Evolutionary conservation across 768 basidiomycete species (phyloP).

Genomic region (Podaxis carcinomalis): DNA sequence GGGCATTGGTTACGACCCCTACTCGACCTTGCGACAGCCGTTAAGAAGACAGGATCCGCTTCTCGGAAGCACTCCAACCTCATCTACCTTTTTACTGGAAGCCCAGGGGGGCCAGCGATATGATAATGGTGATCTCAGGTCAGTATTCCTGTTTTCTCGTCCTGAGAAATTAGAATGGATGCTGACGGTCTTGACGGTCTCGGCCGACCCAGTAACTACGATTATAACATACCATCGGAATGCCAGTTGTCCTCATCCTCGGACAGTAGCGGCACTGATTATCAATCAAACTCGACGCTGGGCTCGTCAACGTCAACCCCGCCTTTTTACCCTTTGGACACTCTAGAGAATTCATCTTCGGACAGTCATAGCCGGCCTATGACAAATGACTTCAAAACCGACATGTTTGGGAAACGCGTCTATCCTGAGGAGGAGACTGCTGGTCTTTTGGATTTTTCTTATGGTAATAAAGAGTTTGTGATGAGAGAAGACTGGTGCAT

Average conservation of each 20-base stretch:
- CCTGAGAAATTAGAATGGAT: neutral
- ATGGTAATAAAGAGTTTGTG: neutral
- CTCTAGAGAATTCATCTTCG: neutral
- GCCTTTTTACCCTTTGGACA: neutral
- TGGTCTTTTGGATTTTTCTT: neutral
- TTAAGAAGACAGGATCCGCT: neutral
- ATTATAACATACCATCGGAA: neutral
- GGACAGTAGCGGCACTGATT: neutral
- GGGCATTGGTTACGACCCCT: conserved; percentile 1
- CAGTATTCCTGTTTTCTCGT: neutral
- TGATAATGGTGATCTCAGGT: neutral
- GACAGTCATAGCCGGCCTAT: neutral
- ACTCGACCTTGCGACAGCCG: neutral
- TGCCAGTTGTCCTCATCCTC: neutral
- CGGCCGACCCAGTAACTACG: neutral
- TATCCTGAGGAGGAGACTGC: neutral
- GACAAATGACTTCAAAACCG: neutral
- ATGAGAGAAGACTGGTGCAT: neutral
- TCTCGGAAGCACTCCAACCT: neutral
- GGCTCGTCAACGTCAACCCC: neutral
- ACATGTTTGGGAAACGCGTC: neutral
- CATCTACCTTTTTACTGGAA: neutral
- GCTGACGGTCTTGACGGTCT: neutral
- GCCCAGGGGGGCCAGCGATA: neutral
- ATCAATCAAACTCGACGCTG: neutral